phyloP scores from a whole-genome alignment of 345 rosid species.

The Eucalyptus virginea region DNA sequence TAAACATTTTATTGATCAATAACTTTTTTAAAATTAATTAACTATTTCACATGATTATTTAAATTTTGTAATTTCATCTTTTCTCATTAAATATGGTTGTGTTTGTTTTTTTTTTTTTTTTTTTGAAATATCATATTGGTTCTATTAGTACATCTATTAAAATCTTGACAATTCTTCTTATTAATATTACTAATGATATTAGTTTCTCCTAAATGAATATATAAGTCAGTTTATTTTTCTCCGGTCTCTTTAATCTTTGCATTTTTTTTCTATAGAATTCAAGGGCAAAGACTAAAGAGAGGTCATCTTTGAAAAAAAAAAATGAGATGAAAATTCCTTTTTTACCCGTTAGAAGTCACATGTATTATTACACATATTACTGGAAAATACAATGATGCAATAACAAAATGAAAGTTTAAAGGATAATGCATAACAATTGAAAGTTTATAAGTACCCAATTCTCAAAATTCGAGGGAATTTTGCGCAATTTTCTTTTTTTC shows the following conservation, averaged over 20 bases:
- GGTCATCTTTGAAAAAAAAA: neutral
- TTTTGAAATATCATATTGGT: neutral
- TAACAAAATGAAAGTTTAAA: neutral
- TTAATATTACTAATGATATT: neutral
- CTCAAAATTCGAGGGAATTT: neutral
- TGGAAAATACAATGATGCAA: rapidly evolving
- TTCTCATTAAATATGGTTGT: neutral
- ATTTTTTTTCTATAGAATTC: neutral
- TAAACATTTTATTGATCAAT: rapidly evolving
- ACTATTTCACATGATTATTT: neutral
- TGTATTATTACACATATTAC: neutral
- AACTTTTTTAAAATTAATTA: neutral
- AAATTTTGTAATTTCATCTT: no score
- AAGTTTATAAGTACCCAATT: neutral
- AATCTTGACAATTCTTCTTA: neutral
- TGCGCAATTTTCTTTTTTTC: neutral
- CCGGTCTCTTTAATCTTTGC: neutral
- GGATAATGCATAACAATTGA: neutral
- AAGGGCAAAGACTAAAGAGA: neutral
- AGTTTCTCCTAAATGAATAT: neutral
- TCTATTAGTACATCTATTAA: neutral
- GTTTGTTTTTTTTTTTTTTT: neutral
- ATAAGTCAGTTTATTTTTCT: neutral
- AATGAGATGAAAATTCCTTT: neutral
- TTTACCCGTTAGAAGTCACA: neutral